Conservation (phyloP, 768 basidiomycete genomes). For the Russula lepida region DNA sequence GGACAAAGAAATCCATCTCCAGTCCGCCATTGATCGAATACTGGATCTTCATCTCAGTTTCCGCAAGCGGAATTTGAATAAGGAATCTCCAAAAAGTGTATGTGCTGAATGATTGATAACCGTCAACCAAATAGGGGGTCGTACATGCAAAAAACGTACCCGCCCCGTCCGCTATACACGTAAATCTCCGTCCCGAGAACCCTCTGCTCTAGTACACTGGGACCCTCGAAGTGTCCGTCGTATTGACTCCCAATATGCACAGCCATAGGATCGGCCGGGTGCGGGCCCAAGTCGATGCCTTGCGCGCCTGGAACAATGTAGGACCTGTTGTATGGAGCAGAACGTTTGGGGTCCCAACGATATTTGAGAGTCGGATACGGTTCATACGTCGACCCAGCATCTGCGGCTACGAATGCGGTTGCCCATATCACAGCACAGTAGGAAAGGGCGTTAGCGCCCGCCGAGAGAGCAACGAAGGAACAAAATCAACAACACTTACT, state of each 20-base stretch:
- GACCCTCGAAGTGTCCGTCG: background rate
- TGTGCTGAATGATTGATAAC: slow-evolving; percentile 44
- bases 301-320: slow-evolving; percentile 20
- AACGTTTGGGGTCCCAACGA: slow-evolving; percentile 60
- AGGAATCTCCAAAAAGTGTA: slow-evolving; percentile 94
- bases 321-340: slow-evolving; percentile 11
- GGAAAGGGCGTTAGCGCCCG: background rate
- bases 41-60: slow-evolving; percentile 62
- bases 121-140: background rate
- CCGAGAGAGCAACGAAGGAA: background rate
- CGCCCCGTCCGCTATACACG: slow-evolving; percentile 50
- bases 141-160: slow-evolving; percentile 28
- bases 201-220: slow-evolving; percentile 34
- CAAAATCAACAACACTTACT: slow-evolving; percentile 44
- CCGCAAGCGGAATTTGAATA: slow-evolving; percentile 68
- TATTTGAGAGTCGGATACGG: slow-evolving; percentile 63
- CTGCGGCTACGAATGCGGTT: slow-evolving; percentile 47
- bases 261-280: slow-evolving; percentile 68
- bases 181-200: slow-evolving; percentile 59
- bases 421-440: background rate
- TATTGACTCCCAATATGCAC: slow-evolving; percentile 23
- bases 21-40: slow-evolving; percentile 82
- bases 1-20: slow-evolving; percentile 73
- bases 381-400: slow-evolving; percentile 70
- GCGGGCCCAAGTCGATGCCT: slow-evolving; percentile 56